Percentiles rank a stretch among this genome's conserved stretches.
These are phyloP conservation scores for Mollisia scopiformis DNA, from an alignment of 2,329 filamentous ascomycete genomes.

Conservation along the genomic window DNA sequence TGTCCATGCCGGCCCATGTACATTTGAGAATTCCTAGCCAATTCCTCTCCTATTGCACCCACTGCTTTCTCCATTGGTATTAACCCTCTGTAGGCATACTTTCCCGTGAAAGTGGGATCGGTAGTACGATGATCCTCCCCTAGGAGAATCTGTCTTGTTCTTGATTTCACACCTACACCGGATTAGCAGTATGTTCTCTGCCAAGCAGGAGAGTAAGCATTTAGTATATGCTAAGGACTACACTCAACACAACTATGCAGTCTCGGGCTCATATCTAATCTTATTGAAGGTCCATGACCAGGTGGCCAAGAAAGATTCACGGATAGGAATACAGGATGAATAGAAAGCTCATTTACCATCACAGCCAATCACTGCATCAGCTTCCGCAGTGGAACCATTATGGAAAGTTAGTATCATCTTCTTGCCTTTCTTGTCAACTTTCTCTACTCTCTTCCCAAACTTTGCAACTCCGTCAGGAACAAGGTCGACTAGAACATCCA, in stretches of 20 bases:
- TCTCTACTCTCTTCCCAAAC: constrained; percentile 41
- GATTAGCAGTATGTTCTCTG: too few species aligned
- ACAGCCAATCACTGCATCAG: constrained; percentile 58
- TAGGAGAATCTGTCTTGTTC: constrained; percentile 54
- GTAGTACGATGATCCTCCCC: constrained; percentile 38
- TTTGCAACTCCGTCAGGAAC: constrained; percentile 41
- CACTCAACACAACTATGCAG: too few species aligned
- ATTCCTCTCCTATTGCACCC: constrained; percentile 50
- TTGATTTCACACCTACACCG: constrained; percentile 63
- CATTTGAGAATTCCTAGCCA: constrained; percentile 52
- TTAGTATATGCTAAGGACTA: too few species aligned
- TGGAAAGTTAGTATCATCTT: constrained; percentile 42
- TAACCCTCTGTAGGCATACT: constrained; percentile 65
- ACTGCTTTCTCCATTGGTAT: constrained; percentile 60
- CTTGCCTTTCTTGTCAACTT: constrained; percentile 31
- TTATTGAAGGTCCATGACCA: too few species aligned
- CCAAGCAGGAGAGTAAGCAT: too few species aligned
- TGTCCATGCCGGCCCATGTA: constrained; percentile 56
- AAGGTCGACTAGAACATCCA: constrained; percentile 37
- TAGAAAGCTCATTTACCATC: too few species aligned
- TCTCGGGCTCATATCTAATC: too few species aligned
- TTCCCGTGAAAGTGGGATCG: constrained; percentile 50
- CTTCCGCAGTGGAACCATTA: constrained; percentile 47
- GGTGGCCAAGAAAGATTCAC: too few species aligned
- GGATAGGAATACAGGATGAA: too few species aligned